Base-by-base conservation (phyloP, 2,329 filamentous ascomycete species). In the Nemania sp. region DNA sequence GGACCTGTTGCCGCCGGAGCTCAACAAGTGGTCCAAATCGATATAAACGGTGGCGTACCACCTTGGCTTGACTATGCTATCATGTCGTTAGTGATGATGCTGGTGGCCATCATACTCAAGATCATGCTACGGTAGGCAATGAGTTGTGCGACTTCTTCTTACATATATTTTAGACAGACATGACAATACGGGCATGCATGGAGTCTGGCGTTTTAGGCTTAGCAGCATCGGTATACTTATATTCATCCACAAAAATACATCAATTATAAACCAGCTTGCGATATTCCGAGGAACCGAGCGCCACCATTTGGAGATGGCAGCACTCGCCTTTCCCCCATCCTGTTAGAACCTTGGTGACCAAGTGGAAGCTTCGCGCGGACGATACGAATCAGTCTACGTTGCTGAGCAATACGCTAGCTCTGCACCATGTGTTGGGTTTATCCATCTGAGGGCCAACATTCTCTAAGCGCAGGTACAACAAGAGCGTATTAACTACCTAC, bases 61-160 rank as follows among this genome's bases (percentile, higher is more conserved):
- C 77, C 87, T 12, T 96, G 91, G 90, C 81, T 97, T 17, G 93
- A 97, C 74, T 86, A 90, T 64, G 84, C 88, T 39, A 97, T 97
- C 66, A 85, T 88, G 20, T 88, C 86, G 6, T 76, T 97, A 17
- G 79, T 91, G 0, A 81, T 91, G 13, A 80, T 90, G 25, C 78
- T 97, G 18, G 78, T 87, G 3, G 85, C 90, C 20, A 85, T 96
- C 79, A 78, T 97, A 20, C 62, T 85, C 58, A 87, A 85, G 69
- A 77, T 86, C 29, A 66, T 84, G 15, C 71, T 78, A 46, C 76
- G 68, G 5, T 70, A 39, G 21, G 12, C 20, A 20, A n/a, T 15
- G 18, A 17, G 46, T 49, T 32, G 10, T 49, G 35, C 7, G 43
- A 29, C 13, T 20, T 29, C 13, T 20, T 29, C 57, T 34, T 32